Evolutionary conservation across 179 eudicot species (phyloP).

Genomic region (Corrigiola litoralis): DNA sequence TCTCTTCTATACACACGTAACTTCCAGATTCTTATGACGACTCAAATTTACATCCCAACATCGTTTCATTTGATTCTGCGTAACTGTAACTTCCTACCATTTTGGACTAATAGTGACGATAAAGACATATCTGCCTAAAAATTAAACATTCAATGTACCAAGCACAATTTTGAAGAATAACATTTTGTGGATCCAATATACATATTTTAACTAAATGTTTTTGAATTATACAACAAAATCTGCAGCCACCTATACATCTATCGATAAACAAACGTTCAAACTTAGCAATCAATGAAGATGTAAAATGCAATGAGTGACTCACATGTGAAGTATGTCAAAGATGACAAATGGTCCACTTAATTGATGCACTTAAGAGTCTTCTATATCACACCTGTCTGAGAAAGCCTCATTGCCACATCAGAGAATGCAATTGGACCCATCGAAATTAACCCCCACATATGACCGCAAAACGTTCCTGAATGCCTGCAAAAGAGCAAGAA

Average conservation of each 20-base stretch:
- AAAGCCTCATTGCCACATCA: constrained; percentile 27
- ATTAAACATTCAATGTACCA: too few relatives aligned
- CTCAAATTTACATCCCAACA: background rate
- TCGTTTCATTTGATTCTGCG: background rate
- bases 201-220: background rate
- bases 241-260: constrained; percentile 21
- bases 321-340: constrained; percentile 26
- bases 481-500: constrained; percentile 47
- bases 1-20: background rate
- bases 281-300: constrained; percentile 26
- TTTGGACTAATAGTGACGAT: too few relatives aligned
- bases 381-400: constrained; percentile 18
- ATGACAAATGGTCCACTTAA: constrained; percentile 22
- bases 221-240: constrained; percentile 18
- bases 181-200: background rate
- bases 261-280: constrained; percentile 13
- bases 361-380: constrained; percentile 21
- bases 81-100: background rate
- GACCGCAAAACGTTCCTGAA: constrained; percentile 66
- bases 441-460: constrained; percentile 49
- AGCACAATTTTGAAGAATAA: background rate
- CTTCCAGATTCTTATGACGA: background rate
- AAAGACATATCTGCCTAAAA: too few relatives aligned
- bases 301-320: constrained; percentile 35
- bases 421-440: constrained; percentile 31